Evolutionary conservation across 371 early-diverging fungal species (phyloP).

Genomic region (Syncephalis plumigaleata): DNA sequence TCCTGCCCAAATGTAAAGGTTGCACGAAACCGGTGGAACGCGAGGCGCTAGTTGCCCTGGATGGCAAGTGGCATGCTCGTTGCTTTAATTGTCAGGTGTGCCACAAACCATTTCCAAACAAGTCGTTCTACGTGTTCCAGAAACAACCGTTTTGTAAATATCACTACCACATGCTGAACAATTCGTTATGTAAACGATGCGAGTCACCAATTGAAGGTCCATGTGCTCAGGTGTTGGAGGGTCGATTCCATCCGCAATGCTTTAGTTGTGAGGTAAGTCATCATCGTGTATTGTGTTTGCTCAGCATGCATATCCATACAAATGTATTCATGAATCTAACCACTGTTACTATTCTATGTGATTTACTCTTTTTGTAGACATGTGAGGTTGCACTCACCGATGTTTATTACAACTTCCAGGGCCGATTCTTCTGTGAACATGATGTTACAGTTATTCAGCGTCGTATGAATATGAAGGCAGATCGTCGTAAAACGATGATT

Average conservation of each 20-base stretch:
- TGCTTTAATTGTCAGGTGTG: conserved; percentile 64
- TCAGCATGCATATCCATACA: too few relatives aligned
- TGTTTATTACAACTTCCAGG: conserved; percentile 61
- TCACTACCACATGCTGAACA: conserved; percentile 68
- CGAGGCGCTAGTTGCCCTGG: conserved; percentile 60
- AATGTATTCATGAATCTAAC: too few relatives aligned
- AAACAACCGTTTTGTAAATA: conserved; percentile 65
- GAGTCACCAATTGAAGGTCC: conserved; percentile 69
- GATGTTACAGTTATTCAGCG: conserved; percentile 50
- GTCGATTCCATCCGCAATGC: conserved; percentile 38
- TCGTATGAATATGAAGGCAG: conserved; percentile 35
- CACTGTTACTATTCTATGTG: conserved; percentile 2
- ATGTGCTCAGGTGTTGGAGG: conserved; percentile 64
- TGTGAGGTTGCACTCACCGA: conserved; percentile 53
- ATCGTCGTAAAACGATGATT: conserved; percentile 45
- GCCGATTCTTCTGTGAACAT: conserved; percentile 57
- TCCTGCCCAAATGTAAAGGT: conserved; percentile 45
- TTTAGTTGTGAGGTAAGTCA: conserved; percentile 21
- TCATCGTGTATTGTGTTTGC: too few relatives aligned
- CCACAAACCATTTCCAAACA: conserved; percentile 63
- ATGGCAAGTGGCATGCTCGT: conserved; percentile 63
- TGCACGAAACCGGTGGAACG: conserved; percentile 48
- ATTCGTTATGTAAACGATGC: conserved; percentile 61
- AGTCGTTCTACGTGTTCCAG: conserved; percentile 69
- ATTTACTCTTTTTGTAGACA: too few relatives aligned